Conservation (phyloP, 2,329 filamentous ascomycete species). For the Penicillium glabrum region DNA sequence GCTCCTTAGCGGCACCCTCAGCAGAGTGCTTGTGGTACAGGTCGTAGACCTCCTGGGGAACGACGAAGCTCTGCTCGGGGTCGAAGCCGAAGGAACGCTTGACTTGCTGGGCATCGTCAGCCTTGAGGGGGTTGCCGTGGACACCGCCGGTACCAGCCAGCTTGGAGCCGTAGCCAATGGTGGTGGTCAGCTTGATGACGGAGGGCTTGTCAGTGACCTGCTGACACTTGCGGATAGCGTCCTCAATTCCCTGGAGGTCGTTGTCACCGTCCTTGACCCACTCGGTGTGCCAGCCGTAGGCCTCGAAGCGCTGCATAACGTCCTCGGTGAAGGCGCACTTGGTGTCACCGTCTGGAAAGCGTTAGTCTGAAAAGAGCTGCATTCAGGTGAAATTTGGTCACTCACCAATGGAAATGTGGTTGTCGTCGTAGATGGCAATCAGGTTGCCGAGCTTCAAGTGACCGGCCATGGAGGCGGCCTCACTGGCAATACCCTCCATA, state of each 20-base stretch:
- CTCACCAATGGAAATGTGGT: conserved; percentile 84
- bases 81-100: conserved; percentile 97
- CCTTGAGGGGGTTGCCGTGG: conserved; percentile 93
- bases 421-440: conserved; percentile 96
- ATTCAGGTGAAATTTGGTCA: not conserved
- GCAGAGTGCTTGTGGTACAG: conserved; percentile 80
- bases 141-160: conserved; percentile 92
- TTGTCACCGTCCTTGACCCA: conserved; percentile 83
- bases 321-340: conserved; percentile 97
- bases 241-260: conserved; percentile 84
- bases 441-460: conserved; percentile 98
- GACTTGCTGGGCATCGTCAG: conserved; percentile 87
- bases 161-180: conserved; percentile 93
- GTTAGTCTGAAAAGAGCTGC: conserved; percentile 6
- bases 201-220: conserved; percentile 93
- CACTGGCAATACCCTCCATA: conserved; percentile 95
- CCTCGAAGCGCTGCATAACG: conserved; percentile 88
- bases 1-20: conserved; percentile 82
- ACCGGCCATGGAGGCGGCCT: conserved; percentile 88
- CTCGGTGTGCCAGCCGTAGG: conserved; percentile 94
- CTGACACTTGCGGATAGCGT: conserved; percentile 80
- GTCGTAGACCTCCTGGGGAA: conserved; percentile 94
- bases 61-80: conserved; percentile 86
- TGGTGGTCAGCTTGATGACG: conserved; percentile 94
- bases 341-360: conserved; percentile 76